Percentiles rank a stretch among this genome's conserved stretches.
These are phyloP conservation scores for Fraxinus paxiana DNA, from an alignment of 305 asterid genomes.

Conservation along the genomic window DNA sequence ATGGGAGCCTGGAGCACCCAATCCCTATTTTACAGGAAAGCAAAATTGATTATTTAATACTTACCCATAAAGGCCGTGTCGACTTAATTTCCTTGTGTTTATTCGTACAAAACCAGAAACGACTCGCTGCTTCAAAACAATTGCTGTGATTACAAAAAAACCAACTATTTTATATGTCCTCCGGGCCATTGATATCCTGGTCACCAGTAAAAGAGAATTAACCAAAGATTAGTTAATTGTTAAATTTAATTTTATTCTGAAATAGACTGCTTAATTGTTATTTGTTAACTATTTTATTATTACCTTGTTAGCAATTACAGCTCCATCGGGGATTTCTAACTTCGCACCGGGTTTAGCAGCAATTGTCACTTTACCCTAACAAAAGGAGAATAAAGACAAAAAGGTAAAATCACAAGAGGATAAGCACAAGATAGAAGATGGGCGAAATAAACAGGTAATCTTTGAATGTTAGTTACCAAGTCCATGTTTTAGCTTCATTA, in stretches of 20 bases:
- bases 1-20: neutral
- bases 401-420: neutral
- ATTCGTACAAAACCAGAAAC: neutral
- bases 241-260: neutral
- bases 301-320: conserved; percentile 75
- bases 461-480: no score
- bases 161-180: conserved; percentile 25
- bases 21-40: neutral
- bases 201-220: neutral
- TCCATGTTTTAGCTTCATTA: no score
- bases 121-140: neutral
- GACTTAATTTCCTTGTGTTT: neutral
- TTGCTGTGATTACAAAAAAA: neutral
- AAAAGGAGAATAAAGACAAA: neutral
- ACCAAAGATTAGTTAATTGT: neutral
- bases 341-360: conserved; percentile 65
- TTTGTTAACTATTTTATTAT: neutral
- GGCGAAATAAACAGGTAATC: neutral
- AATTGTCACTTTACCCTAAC: conserved; percentile 73
- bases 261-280: neutral
- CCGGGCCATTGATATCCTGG: conserved; percentile 42
- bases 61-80: neutral
- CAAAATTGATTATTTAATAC: neutral
- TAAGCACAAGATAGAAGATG: neutral
- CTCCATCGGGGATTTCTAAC: conserved; percentile 74